Conservation (phyloP, 768 basidiomycete genomes). For the Macrolepiota dolichaula region DNA sequence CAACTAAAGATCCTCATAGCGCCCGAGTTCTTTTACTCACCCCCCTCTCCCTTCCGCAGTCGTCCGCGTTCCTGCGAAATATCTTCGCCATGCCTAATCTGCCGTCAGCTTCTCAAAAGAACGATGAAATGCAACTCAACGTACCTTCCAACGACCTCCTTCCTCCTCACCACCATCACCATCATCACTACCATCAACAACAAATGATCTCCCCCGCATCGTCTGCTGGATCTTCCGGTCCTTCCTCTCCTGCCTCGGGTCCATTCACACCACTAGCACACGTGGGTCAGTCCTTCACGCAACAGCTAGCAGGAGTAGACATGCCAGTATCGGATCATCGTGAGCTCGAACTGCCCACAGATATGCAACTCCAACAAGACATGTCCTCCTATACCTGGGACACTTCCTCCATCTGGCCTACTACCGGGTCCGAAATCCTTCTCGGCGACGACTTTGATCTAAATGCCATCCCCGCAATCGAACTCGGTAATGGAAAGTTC, state of each 20-base stretch:
- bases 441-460: slow-evolving; percentile 67
- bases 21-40: slow-evolving; percentile 13
- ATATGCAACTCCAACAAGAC: slow-evolving; percentile 38
- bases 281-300: slow-evolving; percentile 23
- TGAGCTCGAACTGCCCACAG: slow-evolving; percentile 34
- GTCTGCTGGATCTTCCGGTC: slow-evolving; percentile 44
- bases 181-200: too few species aligned
- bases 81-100: slow-evolving; percentile 37
- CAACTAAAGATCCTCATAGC: slow-evolving; percentile 3
- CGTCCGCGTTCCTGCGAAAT: slow-evolving; percentile 46
- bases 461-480: slow-evolving; percentile 59
- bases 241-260: slow-evolving; percentile 44
- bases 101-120: slow-evolving; percentile 9
- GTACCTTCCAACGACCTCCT: slow-evolving; percentile 22
- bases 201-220: slow-evolving; percentile 50
- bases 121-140: slow-evolving; percentile 2
- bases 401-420: slow-evolving; percentile 27
- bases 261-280: slow-evolving; percentile 47
- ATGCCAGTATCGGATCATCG: slow-evolving; percentile 23
- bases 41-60: slow-evolving; percentile 25
- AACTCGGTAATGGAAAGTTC: slow-evolving; percentile 51
- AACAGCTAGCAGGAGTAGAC: slow-evolving; percentile 6
- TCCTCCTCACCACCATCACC: slow-evolving; percentile 36
- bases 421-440: slow-evolving; percentile 31
- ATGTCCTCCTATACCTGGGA: slow-evolving; percentile 36